A percentile compares a stretch with the other conserved stretches of the same genome.
Conservation (phyloP, 176 grass and related monocot species). For the Phoenix dactylifera region DNA sequence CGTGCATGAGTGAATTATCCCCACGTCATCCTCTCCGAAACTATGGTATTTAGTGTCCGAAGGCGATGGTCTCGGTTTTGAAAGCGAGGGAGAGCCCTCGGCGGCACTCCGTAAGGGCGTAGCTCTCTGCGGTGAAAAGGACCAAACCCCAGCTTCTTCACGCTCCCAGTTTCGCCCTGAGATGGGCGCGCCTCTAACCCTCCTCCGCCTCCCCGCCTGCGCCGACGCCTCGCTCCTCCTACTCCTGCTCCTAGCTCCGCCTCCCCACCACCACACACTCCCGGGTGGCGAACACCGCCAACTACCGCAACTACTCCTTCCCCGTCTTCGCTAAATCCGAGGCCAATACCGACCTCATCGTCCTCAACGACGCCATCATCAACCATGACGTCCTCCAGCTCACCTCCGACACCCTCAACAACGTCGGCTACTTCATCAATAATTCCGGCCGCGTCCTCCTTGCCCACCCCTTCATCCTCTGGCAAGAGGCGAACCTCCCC, state of each 20-base stretch:
- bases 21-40: too few relatives aligned
- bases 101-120: too few relatives aligned
- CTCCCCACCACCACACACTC: constrained; percentile 5
- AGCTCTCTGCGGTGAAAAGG: too few relatives aligned
- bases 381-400: constrained; percentile 40
- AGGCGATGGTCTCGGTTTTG: too few relatives aligned
- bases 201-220: constrained; percentile 15
- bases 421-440: constrained; percentile 10
- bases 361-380: constrained; percentile 14
- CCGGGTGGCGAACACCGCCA: background rate
- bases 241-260: background rate
- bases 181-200: background rate
- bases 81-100: too few relatives aligned
- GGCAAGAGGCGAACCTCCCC: background rate
- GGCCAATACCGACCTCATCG: background rate
- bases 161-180: too few relatives aligned
- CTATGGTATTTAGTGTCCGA: too few relatives aligned
- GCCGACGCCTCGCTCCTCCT: background rate
- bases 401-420: constrained; percentile 38
- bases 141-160: too few relatives aligned
- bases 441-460: constrained; percentile 45
- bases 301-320: constrained; percentile 28
- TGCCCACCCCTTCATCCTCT: constrained; percentile 27
- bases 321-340: constrained; percentile 15
- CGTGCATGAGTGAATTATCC: too few relatives aligned